phyloP scores from a whole-genome alignment of 106 monocot genomes.

The Alisma plantagoaquatica region DNA sequence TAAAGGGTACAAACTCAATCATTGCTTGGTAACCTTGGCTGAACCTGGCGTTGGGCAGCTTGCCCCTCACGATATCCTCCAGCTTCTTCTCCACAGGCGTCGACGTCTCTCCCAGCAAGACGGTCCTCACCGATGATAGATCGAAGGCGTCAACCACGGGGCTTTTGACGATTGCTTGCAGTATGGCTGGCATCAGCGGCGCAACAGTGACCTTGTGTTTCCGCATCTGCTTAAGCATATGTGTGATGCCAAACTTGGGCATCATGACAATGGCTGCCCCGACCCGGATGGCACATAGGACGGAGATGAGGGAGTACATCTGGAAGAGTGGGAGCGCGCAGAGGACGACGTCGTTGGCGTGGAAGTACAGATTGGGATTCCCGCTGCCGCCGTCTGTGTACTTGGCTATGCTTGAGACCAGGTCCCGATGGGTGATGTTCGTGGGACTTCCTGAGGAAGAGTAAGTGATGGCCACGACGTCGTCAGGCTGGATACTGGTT shows the following conservation, averaged over 20 bases:
- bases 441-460: too few species aligned
- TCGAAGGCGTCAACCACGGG: slow-evolving; percentile 8
- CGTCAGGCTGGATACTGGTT: too few species aligned
- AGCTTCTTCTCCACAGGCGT: slow-evolving; percentile 80
- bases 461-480: too few species aligned
- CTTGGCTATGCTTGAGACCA: too few species aligned
- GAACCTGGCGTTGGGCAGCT: slow-evolving; percentile 49
- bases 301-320: slow-evolving; percentile 64
- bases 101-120: slow-evolving; percentile 69
- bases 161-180: slow-evolving; percentile 42
- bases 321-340: slow-evolving; percentile 72
- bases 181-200: slow-evolving; percentile 69
- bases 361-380: slow-evolving; percentile 59
- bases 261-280: slow-evolving; percentile 55
- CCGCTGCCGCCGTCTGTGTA: too few species aligned
- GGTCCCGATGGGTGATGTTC: too few species aligned
- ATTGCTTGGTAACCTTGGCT: too few species aligned
- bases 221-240: slow-evolving; percentile 59
- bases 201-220: slow-evolving; percentile 37
- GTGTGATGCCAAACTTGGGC: slow-evolving; percentile 46
- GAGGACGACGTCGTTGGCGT: slow-evolving; percentile 43
- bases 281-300: slow-evolving; percentile 49
- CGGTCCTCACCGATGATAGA: slow-evolving; percentile 11
- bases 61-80: slow-evolving; percentile 40
- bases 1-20: too few species aligned